Evolutionary conservation across 257 asterid genomes (phyloP), one percentile per base, ranked within the genome.

Genomic region (Ocimum tenuiflorum): DNA sequence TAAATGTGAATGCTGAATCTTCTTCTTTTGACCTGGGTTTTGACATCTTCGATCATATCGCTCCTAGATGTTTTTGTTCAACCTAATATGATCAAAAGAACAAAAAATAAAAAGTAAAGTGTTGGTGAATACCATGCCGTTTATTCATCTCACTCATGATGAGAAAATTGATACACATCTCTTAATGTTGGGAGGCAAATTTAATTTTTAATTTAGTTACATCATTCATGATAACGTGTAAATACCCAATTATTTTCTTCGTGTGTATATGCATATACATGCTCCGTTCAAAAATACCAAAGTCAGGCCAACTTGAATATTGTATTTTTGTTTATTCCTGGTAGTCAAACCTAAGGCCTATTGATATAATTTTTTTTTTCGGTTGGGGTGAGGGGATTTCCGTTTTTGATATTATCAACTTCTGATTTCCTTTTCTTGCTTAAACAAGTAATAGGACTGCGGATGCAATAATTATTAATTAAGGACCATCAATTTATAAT

Each of bases 1-100:
- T 13, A 19, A 31, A 53, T 70, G 73, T 70, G 70, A 64, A 75
- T 29, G 35, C 23, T 57, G 69, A 75, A 68, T 60, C 10, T 13
- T 24, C 43, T 39, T n/a, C n/a, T n/a, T n/a, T n/a, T n/a, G n/a
- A n/a, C n/a, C n/a, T n/a, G n/a, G n/a, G n/a, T n/a, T n/a, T n/a
- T n/a, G n/a, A n/a, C n/a, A n/a, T n/a, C 73, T 52, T 58, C 64
- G 29, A 46, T 31, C 12, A 59, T 52, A 19, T 22, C 14, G 55
- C 18, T 63, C 41, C 6, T n/a, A n/a, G n/a, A n/a, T n/a, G n/a
- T n/a, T n/a, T n/a, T n/a, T n/a, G n/a, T n/a, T n/a, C n/a, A n/a
- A n/a, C n/a, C n/a, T n/a, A n/a, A n/a, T n/a, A n/a, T n/a, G n/a
- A n/a, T n/a, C n/a, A n/a, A n/a, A n/a, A n/a, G n/a, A n/a, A n/a